These are phyloP conservation scores for Trametes meyenii DNA, from an alignment of 768 basidiomycete genomes.

Conservation along the genomic window DNA sequence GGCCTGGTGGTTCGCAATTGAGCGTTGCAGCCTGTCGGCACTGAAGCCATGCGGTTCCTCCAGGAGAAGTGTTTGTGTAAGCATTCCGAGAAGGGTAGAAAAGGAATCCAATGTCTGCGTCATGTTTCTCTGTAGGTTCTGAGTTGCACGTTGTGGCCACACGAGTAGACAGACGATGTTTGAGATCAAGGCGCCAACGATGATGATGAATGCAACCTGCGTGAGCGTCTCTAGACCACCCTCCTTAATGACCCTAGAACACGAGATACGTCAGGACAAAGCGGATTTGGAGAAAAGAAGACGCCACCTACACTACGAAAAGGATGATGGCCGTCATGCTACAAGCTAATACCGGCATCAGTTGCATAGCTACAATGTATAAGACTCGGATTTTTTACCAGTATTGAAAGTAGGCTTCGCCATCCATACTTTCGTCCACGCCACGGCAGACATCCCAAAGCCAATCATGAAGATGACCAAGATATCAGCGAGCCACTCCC, in stretches of 20 bases:
- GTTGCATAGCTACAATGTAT: background rate
- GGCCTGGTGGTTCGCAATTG: conserved; percentile 83
- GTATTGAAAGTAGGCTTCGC: conserved; percentile 86
- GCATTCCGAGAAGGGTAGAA: conserved; percentile 77
- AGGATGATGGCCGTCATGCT: conserved; percentile 85
- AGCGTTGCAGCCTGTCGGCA: conserved; percentile 69
- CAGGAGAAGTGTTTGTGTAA: conserved; percentile 85
- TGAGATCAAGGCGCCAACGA: conserved; percentile 74
- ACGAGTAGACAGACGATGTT: conserved; percentile 83
- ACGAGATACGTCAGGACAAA: background rate
- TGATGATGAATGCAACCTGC: conserved; percentile 75
- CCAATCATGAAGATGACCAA: conserved; percentile 84
- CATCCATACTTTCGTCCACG: conserved; percentile 95
- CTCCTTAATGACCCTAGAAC: conserved; percentile 77
- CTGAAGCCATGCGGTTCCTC: conserved; percentile 64
- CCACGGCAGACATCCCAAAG: conserved; percentile 74
- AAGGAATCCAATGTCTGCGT: conserved; percentile 86
- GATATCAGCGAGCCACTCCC: conserved; percentile 73
- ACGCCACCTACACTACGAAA: conserved; percentile 68
- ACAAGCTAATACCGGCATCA: conserved; percentile 54
- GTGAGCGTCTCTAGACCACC: conserved; percentile 78
- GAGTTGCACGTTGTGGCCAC: conserved; percentile 86
- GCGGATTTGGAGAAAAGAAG: too few species aligned
- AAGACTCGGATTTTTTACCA: conserved; percentile 48
- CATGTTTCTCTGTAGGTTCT: conserved; percentile 83